Percentiles rank a stretch among this genome's conserved stretches.
phyloP scores from a whole-genome alignment of 345 rosid species.

The Euphorbia peplus region DNA sequence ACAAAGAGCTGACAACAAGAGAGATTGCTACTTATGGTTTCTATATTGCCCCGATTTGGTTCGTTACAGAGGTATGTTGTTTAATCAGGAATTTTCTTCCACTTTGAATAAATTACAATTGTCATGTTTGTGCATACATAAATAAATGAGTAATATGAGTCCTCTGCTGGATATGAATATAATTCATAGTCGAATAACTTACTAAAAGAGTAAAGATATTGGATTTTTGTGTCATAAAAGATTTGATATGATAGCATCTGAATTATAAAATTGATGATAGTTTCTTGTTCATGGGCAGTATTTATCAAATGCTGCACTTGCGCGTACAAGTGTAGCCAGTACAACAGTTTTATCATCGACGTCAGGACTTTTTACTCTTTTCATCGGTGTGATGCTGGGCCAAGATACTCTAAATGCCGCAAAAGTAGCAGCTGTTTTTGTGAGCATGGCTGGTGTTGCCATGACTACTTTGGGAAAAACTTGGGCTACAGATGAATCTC shows the following conservation, averaged over 20 bases:
- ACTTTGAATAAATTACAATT: not conserved
- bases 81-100: conserved; percentile 8
- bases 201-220: not conserved
- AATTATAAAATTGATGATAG: conserved; percentile 1
- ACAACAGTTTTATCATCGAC: conserved; percentile 97
- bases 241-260: not conserved
- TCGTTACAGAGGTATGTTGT: conserved; percentile 79
- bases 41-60: conserved; percentile 99
- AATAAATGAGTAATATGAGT: not conserved
- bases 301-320: conserved; percentile 96
- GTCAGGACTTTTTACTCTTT: conserved; percentile 96
- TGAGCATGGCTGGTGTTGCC: conserved; percentile 94
- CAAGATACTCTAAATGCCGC: conserved; percentile 81
- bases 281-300: conserved; percentile 49
- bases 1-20: conserved; percentile 52
- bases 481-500: conserved; percentile 90
- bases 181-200: conserved; percentile 1
- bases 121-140: not conserved
- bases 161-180: not conserved
- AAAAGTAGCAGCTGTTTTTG: conserved; percentile 85
- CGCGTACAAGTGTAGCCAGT: conserved; percentile 97
- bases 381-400: conserved; percentile 83
- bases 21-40: conserved; percentile 77
- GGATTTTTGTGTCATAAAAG: not conserved
- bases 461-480: conserved; percentile 97